A percentile compares a stretch with the other conserved stretches of the same genome.
Conservation (phyloP, 768 basidiomycete species). For the Hemileccinum rubropunctum region DNA sequence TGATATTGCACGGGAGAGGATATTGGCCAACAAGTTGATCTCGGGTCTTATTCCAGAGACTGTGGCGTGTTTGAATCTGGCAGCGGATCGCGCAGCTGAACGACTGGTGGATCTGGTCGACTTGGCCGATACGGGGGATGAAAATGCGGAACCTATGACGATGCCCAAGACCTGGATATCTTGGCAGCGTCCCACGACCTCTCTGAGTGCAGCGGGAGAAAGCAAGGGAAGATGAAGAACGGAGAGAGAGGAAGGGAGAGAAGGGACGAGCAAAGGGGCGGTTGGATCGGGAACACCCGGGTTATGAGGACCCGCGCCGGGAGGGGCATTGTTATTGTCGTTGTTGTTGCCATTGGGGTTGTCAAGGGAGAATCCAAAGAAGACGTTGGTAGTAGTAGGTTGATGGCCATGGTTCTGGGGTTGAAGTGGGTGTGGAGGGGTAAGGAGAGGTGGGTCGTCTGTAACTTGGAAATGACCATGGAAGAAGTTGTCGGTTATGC, state of each 20-base stretch:
- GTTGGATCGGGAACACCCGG: constrained; percentile 5
- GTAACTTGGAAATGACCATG: too few relatives aligned
- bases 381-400: too few relatives aligned
- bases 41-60: constrained; percentile 5
- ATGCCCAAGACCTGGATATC: constrained; percentile 16
- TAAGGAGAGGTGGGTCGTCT: constrained; percentile 18
- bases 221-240: constrained; percentile 22
- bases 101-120: not conserved
- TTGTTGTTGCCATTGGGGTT: not conserved
- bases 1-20: constrained; percentile 14
- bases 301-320: not conserved
- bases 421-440: not conserved
- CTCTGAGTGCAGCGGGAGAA: constrained; percentile 18
- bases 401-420: too few relatives aligned
- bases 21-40: constrained; percentile 5
- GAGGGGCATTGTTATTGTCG: not conserved
- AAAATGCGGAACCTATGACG: constrained; percentile 13
- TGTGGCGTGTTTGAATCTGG: not conserved
- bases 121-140: not conserved
- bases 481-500: too few relatives aligned
- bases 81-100: not conserved
- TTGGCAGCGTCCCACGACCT: constrained; percentile 21
- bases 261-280: constrained; percentile 31
- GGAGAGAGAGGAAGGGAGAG: constrained; percentile 36
- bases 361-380: not conserved